These are phyloP conservation scores for Lepraria neglecta DNA, from an alignment of 495 filamentous ascomycete genomes.

Conservation along the genomic window DNA sequence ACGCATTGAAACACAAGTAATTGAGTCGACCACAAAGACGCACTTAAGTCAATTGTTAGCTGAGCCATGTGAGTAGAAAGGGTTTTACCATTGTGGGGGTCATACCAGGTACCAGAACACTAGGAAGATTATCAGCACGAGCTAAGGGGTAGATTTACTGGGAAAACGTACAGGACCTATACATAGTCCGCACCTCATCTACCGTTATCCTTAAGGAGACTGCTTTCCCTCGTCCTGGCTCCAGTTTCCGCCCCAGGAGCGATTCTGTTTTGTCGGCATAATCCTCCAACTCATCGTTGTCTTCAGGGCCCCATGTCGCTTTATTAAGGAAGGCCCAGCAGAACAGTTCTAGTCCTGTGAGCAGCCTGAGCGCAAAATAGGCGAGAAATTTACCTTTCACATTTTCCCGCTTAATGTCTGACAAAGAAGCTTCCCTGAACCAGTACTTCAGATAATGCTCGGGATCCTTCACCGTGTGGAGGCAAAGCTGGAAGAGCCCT, in stretches of 20 bases:
- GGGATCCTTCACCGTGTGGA: constrained; percentile 47
- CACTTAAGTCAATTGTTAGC: constrained; percentile 20
- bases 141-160: neutral
- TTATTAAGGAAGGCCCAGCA: constrained; percentile 31
- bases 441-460: constrained; percentile 54
- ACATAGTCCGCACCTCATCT: constrained; percentile 54
- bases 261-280: constrained; percentile 47
- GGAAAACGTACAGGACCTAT: constrained; percentile 39
- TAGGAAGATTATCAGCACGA: neutral
- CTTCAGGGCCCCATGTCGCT: constrained; percentile 31
- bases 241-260: constrained; percentile 41
- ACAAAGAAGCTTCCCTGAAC: constrained; percentile 55
- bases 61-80: neutral
- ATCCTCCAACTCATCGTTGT: constrained; percentile 53
- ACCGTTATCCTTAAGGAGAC: constrained; percentile 54
- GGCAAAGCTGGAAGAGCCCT: constrained; percentile 50
- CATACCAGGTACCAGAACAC: constrained; percentile 57
- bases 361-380: neutral
- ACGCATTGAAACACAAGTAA: constrained; percentile 40
- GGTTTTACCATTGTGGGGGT: constrained; percentile 24
- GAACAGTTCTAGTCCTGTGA: constrained; percentile 16
- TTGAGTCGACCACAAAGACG: constrained; percentile 42
- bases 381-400: constrained; percentile 39
- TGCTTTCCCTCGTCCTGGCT: constrained; percentile 48
- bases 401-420: constrained; percentile 58